Percentiles rank a stretch among this genome's conserved stretches.
phyloP scores from a whole-genome alignment of 2,329 filamentous ascomycete species.

The Penicillium olsonii region DNA sequence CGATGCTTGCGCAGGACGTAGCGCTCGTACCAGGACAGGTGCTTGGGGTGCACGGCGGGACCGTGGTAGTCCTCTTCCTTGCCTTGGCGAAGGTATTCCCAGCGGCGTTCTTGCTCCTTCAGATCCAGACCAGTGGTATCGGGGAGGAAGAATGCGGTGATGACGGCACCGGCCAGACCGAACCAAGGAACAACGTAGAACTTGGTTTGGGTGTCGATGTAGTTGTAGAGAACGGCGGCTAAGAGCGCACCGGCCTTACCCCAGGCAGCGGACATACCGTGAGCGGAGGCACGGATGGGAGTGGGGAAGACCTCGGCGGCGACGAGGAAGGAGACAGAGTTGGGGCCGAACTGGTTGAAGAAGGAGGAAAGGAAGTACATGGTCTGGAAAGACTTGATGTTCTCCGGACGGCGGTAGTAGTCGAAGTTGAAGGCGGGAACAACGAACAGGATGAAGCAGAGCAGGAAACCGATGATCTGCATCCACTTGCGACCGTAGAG shows the following conservation, averaged over 20 bases:
- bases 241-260: slow-evolving; percentile 88
- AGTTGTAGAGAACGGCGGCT: slow-evolving; percentile 89
- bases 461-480: slow-evolving; percentile 91
- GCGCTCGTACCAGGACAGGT: slow-evolving; percentile 87
- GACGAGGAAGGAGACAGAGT: slow-evolving; percentile 93
- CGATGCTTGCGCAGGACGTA: slow-evolving; percentile 71
- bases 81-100: slow-evolving; percentile 80
- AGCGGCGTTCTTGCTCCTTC: slow-evolving; percentile 95
- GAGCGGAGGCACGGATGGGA: slow-evolving; percentile 86
- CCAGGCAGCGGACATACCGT: slow-evolving; percentile 89
- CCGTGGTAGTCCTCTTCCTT: slow-evolving; percentile 84
- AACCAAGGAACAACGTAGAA: slow-evolving; percentile 97
- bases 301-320: slow-evolving; percentile 97
- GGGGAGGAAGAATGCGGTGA: slow-evolving; percentile 86
- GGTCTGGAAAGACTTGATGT: slow-evolving; percentile 88
- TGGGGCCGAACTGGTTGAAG: slow-evolving; percentile 99
- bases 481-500: slow-evolving; percentile 94
- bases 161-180: slow-evolving; percentile 78
- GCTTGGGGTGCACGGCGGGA: slow-evolving; percentile 84
- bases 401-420: slow-evolving; percentile 71
- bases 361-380: slow-evolving; percentile 99
- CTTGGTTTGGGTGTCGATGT: slow-evolving; percentile 80
- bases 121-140: slow-evolving; percentile 95
- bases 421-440: slow-evolving; percentile 85
- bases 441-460: slow-evolving; percentile 91